Conservation (phyloP, 1,284 basidiomycete genomes). For the Gomphus sp. region DNA sequence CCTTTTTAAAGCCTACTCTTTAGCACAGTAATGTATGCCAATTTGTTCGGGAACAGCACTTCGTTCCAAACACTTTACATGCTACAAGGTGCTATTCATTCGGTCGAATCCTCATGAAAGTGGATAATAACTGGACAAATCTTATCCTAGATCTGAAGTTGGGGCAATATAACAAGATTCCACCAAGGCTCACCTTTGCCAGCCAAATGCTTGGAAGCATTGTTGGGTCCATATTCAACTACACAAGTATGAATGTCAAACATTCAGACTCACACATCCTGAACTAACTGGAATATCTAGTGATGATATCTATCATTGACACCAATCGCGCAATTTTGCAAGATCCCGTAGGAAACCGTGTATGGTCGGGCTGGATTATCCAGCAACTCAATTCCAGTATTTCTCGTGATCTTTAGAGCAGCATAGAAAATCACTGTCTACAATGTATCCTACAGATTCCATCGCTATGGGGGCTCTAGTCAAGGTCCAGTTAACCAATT, state of each 20-base stretch:
- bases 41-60: constrained; percentile 47
- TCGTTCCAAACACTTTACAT: constrained; percentile 50
- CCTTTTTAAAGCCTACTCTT: not conserved
- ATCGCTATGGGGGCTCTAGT: constrained; percentile 49
- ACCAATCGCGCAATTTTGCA: constrained; percentile 38
- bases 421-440: too few species aligned
- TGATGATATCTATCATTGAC: constrained; percentile 42
- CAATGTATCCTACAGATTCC: constrained; percentile 21
- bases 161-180: constrained; percentile 50
- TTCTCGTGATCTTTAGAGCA: too few species aligned
- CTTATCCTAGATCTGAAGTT: constrained; percentile 41
- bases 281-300: constrained; percentile 26
- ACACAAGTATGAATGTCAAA: constrained; percentile 27
- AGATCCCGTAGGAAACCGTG: constrained; percentile 36
- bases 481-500: constrained; percentile 18
- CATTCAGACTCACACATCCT: constrained; percentile 9
- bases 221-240: constrained; percentile 41
- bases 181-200: constrained; percentile 36
- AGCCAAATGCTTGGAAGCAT: constrained; percentile 39
- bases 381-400: constrained; percentile 40
- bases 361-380: constrained; percentile 45
- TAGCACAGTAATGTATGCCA: constrained; percentile 44
- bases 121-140: too few species aligned
- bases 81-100: constrained; percentile 32
- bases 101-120: not conserved